Base-by-base conservation (phyloP, 2,329 filamentous ascomycete species). In the Phoma sp. region DNA sequence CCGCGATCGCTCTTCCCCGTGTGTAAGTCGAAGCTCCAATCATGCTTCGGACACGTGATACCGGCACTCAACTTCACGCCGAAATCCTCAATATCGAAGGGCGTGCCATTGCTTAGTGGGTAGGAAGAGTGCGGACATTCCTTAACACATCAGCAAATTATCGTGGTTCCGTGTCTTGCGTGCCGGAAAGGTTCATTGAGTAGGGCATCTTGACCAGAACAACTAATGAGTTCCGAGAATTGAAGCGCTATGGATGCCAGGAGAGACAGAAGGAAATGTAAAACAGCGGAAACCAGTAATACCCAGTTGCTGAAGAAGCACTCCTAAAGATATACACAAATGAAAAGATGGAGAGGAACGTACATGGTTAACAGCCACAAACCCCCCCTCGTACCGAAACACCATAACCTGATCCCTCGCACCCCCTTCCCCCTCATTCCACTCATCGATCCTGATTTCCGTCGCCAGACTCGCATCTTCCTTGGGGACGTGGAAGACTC, bases 61-160 rank as follows among this genome's bases (percentile, higher is more conserved):
- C 87, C 88, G 0, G 85, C 81, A 50, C 85, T 88, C 6, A 88
- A 70, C 4, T 82, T 78, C 2, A 88, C 75, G 0, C 88, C 88
- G 67, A 90, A 91, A 57, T 91, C 88, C 62, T 91, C 88, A 63
- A 91, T 90, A 49, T 91, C 88, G 54, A 89, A 90, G 0, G 86
- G 78, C 0, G 74, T 82, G 0, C 85, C 87, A 38, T 83, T 80
- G 0, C 86, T 88, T 1, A 91, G 79, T 0, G 88, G 87, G 53
- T 83, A 90, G 0, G 86, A 83, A 1, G 84, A 85, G 62, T 91
- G 88, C 1, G 88, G 88, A 55, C 88, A 91, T 50, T 71, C 66
- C 67, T 71, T 7, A 3, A 13, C 5, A 4, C 29, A 3, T 31
- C 29, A 31, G 29, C 2, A 3, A 12, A 31, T 13, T 27, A 9